Base-by-base conservation (phyloP, 139 green algal species). In the Chlorella sp. region DNA sequence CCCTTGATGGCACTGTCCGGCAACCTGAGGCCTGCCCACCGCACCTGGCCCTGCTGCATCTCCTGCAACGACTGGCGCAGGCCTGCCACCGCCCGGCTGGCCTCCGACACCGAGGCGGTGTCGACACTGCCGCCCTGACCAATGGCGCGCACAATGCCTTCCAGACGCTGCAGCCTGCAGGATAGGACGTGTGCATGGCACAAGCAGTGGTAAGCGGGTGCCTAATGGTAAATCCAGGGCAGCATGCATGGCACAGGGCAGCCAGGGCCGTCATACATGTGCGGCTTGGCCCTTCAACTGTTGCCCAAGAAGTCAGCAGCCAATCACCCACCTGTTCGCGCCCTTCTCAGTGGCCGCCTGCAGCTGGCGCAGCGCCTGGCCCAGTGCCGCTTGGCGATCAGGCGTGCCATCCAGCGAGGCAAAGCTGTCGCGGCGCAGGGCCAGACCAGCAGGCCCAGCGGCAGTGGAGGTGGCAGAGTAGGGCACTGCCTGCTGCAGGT, bases 91-190 rank as follows among this genome's bases (percentile, higher is more conserved):
- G 73, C 76, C 3, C 78, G 84, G 62, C 38, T 38, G 20, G 84
- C 84, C n/a, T 82, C 56, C 28, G 38, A 21, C 9, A 78, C 63
- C 2, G 84, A 80, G 28, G 34, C 84, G 12, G 78, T 20, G 12
- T 88, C 84, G 39, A 78, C 64, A 13, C 74, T 15, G 51, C 51
- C 51, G 38, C 84, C 84, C 39, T 85, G 84, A 0, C 56, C 67
- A 11, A 88, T 76, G 26, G 84, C 84, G 2, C 78, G 78, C 41
- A 88, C 73, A 17, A 88, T 88, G 69, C 84, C 84, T 39, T 88
- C 84, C 28, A 88, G 63, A 7, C 84, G 84, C 39, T 74, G 56
- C 56, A 88, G 67, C 78, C 80, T 79, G 67, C 62, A 44, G 13
- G 51, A 21, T 15, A 21, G 51, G 51, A 15, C 9, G 15, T 2